Base-by-base conservation (phyloP, 192 early-diverging fungal species). In the Mortierella claussenii region DNA sequence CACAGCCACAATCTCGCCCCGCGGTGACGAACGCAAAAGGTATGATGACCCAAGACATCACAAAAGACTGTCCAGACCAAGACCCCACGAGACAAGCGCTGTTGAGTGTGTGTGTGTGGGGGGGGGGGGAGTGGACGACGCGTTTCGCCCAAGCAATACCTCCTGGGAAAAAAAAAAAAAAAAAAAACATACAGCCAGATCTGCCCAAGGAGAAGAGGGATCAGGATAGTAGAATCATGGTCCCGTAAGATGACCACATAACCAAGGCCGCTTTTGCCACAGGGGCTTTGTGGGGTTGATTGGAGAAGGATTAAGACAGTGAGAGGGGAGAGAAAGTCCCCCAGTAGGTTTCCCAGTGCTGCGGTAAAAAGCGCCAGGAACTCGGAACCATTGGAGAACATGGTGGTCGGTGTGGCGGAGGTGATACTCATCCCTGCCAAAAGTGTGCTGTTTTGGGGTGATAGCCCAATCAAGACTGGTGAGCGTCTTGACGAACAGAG, bases 381-480 rank as follows among this genome's bases (percentile, higher is more conserved):
- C 53, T 91, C 91, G 57, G 85, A 89, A n/a, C 91, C 91, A 20
- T 92, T 92, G n/a, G 91, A 92, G 2, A 89, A 89, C 40, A 92
- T 87, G 10, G 91, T 92, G 1, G 91, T 92, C 0, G 91, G 91
- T 4, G 85, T 89, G 11, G 82, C 78, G 15, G 84, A 85, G 37
- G 86, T 83, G 55, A 92, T 85, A 13, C 90, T 80, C 40, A 92
- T 65, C 60, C 90, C 90, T 20, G 83, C 80, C 46, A 89, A 53
- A 3, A 92, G 69, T n/a, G 81, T 82, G 2, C 60, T 61, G 59
- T 90, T 86, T 30, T 91, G 76, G 7, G 56, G 32, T 0, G 81
- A 74, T 27, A 83, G 68, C n/a, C 69, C 65, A 21, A 92, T 80
- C 10, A 89, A 60, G 10, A 78, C 43, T n/a, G 2, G 83, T 81